Conservation (phyloP, 1,284 basidiomycete species). For the Heimioporus retisporus region DNA sequence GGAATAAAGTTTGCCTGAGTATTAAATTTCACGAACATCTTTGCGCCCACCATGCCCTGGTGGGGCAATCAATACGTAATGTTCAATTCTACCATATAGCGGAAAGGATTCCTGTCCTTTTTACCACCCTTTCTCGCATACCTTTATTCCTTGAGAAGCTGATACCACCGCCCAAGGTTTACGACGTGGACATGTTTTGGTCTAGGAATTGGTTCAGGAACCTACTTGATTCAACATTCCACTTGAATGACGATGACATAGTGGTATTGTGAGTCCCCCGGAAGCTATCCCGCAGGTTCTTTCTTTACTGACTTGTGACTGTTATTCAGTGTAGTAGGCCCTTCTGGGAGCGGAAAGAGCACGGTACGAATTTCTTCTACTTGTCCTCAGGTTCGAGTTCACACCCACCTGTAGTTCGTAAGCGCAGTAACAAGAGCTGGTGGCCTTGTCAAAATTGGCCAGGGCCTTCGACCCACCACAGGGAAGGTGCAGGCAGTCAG, state of each 20-base stretch:
- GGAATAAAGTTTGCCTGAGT: too few relatives aligned
- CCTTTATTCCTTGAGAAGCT: too few relatives aligned
- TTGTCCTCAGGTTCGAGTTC: not conserved
- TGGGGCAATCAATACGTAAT: too few relatives aligned
- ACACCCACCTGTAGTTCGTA: constrained; percentile 22
- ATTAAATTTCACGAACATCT: too few relatives aligned
- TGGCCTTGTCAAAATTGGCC: not conserved
- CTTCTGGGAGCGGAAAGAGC: constrained; percentile 31
- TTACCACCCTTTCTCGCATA: too few relatives aligned
- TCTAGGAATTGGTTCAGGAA: not conserved
- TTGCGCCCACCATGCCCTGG: too few relatives aligned
- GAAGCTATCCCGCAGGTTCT: too few relatives aligned
- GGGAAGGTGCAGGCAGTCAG: constrained; percentile 12
- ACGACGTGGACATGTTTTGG: not conserved
- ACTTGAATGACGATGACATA: constrained; percentile 22
- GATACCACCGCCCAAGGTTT: too few relatives aligned
- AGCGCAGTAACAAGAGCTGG: constrained; percentile 9
- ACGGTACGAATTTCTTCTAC: constrained; percentile 18
- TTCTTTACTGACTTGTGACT: constrained; percentile 15
- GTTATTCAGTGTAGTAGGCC: constrained; percentile 29
- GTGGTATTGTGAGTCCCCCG: constrained; percentile 31
- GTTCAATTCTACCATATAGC: too few relatives aligned
- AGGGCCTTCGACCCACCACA: constrained; percentile 7
- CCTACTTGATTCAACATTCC: not conserved
- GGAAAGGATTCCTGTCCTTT: too few relatives aligned